Evolutionary conservation across 768 basidiomycete genomes (phyloP), one percentile per base, ranked within the genome.

Genomic region (Serendipita indica): DNA sequence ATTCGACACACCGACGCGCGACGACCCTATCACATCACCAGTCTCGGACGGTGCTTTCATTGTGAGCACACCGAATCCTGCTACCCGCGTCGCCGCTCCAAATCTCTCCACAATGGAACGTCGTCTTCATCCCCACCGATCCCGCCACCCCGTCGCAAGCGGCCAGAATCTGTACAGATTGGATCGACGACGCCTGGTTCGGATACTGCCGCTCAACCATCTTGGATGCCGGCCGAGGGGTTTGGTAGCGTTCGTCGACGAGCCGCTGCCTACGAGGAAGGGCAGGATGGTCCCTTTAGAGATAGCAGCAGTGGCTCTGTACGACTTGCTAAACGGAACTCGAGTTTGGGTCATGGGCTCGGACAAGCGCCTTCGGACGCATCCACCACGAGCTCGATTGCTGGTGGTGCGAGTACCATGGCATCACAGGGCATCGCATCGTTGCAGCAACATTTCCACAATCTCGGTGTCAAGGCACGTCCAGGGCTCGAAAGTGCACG

Each of bases 101-200:
- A 43, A n/a, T 43, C 41, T 7, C 5, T 43, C 18, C 41, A 43
- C 27, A 6, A 7, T 0, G 41, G 41, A 39, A 18, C 13, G 37
- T 39, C 45, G 12, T 46, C 45, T 46, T 12, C 22, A 27, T 46
- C 49, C 22, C 49, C 49, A 54, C 49, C 49, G 49, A 54, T 54
- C 10, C 49, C 49, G 16, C 49, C 49, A 54, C 49, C 49, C 25
- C 49, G 49, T 22, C 49, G 49, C 22, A 54, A 28, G 25, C 22
- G 49, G 32, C 49, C 49, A 4, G 49, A 54, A 32, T 54, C 49
- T 30, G 49, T 33, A n/a, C 49, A 54, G 32, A 30, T 54, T 16
- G 30, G 18, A 10, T 13, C 32, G 22, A 18, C 16, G 16, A 28
- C 49, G n/a, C 41, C 41, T n/a, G n/a, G n/a, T n/a, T n/a, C n/a